Conservation (phyloP, 179 eudicot genomes). For the Spinacia oleracea region DNA sequence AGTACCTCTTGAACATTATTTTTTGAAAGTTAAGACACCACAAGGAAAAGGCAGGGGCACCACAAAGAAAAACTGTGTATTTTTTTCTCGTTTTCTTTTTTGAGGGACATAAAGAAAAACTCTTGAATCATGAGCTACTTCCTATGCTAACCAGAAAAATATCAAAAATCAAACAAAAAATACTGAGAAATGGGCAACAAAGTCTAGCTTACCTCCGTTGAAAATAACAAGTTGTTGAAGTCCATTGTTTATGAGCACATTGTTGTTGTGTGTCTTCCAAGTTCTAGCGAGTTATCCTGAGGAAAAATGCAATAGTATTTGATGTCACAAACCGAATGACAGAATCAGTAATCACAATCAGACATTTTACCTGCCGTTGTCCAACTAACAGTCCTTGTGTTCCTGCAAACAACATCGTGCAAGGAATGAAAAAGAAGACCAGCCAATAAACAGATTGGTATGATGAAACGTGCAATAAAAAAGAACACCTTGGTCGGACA, state of each 20-base stretch:
- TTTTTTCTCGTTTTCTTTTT: too few relatives aligned
- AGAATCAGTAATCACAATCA: constrained; percentile 10
- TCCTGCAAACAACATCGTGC: constrained; percentile 1
- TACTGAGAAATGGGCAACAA: not conserved
- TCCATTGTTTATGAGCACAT: constrained; percentile 4
- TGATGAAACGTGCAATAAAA: not conserved
- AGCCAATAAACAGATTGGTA: not conserved
- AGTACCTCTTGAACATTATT: constrained; percentile 10
- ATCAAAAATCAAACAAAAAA: not conserved
- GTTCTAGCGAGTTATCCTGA: not conserved
- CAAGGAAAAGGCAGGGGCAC: not conserved
- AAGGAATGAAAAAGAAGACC: not conserved
- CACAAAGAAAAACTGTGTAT: too few relatives aligned
- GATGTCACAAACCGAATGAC: not conserved
- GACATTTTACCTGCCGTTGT: constrained; percentile 7
- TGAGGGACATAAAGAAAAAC: not conserved
- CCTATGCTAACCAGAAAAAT: not conserved
- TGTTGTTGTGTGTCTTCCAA: not conserved
- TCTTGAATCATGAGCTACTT: not conserved
- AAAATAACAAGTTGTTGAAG: not conserved
- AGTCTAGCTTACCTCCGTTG: constrained; percentile 14
- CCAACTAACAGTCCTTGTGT: not conserved
- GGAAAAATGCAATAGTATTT: not conserved
- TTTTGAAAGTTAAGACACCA: not conserved
- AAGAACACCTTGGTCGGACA: not conserved